Percentiles rank a stretch among this genome's conserved stretches.
Conservation (phyloP, 306 rosid species). For the Carpinus fangiana region DNA sequence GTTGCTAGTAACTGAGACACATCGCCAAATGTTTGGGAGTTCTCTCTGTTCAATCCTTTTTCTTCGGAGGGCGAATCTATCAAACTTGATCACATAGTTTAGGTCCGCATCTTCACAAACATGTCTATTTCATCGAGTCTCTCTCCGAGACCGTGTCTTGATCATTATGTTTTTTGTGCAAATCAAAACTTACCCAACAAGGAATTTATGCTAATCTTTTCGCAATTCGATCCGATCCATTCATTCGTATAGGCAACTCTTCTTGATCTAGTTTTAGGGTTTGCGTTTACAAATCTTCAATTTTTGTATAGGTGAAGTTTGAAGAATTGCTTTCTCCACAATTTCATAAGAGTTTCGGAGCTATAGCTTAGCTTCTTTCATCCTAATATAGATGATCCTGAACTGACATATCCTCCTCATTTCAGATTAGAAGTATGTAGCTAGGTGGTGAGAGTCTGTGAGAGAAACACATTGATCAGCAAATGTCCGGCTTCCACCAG, state of each 20-base stretch:
- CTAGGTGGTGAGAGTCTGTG: not conserved
- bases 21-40: no score
- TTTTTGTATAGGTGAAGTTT: not conserved
- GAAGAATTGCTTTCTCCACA: not conserved
- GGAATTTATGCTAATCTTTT: no score
- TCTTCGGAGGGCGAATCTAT: no score
- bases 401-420: not conserved
- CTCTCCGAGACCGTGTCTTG: no score
- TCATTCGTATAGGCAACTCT: not conserved
- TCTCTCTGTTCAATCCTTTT: no score
- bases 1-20: no score
- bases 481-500: conserved; percentile 35
- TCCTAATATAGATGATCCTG: not conserved
- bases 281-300: not conserved
- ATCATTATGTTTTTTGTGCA: no score
- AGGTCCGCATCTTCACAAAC: no score
- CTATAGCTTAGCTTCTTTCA: not conserved
- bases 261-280: not conserved
- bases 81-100: no score
- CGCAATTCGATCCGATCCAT: no score
- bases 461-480: not conserved
- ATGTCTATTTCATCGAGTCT: no score
- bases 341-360: not conserved
- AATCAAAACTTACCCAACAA: no score
- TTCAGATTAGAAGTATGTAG: not conserved